Percentiles rank a stretch among this genome's conserved stretches.
Evolutionary conservation across 2,329 filamentous ascomycete genomes (phyloP).

Genomic region (Trichophyton rubrum): DNA sequence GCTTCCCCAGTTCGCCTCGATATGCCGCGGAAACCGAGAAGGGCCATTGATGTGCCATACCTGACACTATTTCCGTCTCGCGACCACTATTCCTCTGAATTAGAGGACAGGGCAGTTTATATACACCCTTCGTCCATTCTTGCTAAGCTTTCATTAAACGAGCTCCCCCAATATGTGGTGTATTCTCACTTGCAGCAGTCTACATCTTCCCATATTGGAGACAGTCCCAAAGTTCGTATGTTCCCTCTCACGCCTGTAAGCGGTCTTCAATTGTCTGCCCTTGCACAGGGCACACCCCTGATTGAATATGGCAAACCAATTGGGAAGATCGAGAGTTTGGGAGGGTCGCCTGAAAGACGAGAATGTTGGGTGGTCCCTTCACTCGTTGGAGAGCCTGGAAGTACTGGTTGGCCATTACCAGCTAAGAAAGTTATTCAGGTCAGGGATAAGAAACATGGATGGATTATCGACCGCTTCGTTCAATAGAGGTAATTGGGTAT

Average conservation of each 20-base stretch:
- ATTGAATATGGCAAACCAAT: slow-evolving; percentile 80
- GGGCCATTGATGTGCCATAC: slow-evolving; percentile 89
- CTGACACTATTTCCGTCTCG: slow-evolving; percentile 65
- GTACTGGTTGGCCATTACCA: slow-evolving; percentile 70
- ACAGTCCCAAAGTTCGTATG: slow-evolving; percentile 69
- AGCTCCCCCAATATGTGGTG: slow-evolving; percentile 76
- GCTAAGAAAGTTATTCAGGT: slow-evolving; percentile 73
- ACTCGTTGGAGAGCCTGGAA: slow-evolving; percentile 55
- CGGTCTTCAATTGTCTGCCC: slow-evolving; percentile 58
- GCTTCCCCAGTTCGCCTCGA: slow-evolving; percentile 62
- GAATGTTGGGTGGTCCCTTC: slow-evolving; percentile 77
- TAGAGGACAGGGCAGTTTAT: slow-evolving; percentile 58
- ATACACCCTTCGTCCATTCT: slow-evolving; percentile 78
- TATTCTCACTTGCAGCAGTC: slow-evolving; percentile 74
- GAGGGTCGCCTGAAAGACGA: slow-evolving; percentile 40
- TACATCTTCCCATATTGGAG: slow-evolving; percentile 41
- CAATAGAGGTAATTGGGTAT: slow-evolving; percentile 13
- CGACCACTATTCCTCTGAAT: slow-evolving; percentile 28
- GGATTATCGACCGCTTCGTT: slow-evolving; percentile 53
- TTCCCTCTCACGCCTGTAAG: slow-evolving; percentile 71
- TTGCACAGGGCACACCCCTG: slow-evolving; percentile 76
- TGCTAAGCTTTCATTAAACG: slow-evolving; percentile 52
- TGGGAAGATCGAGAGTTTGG: slow-evolving; percentile 55
- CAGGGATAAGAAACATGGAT: slow-evolving; percentile 59
- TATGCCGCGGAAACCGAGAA: slow-evolving; percentile 54